Evolutionary conservation across 1,284 basidiomycete genomes (phyloP).

Genomic region (Puccinia brachypodii): DNA sequence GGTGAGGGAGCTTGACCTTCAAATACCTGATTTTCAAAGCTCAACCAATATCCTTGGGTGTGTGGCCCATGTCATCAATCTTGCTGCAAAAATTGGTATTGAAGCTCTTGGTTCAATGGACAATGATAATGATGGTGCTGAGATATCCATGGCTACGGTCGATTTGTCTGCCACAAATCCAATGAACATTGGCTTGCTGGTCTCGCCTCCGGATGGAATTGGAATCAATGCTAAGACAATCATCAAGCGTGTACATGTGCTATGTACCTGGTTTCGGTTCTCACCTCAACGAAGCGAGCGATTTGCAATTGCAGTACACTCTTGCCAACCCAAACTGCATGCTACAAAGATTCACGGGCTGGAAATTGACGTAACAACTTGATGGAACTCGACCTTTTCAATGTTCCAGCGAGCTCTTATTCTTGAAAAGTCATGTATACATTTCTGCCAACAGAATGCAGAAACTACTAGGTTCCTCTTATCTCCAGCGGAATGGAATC

Average conservation of each 20-base stretch:
- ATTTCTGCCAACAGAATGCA: background rate
- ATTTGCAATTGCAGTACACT: background rate
- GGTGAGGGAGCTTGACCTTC: background rate
- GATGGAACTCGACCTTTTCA: background rate
- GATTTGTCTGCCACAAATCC: too few relatives aligned
- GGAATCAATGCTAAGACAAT: background rate
- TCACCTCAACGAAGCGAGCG: background rate
- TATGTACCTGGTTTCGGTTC: background rate
- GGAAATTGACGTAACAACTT: background rate
- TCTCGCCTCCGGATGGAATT: background rate
- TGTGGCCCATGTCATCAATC: background rate
- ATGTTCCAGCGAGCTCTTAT: background rate
- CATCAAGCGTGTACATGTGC: background rate
- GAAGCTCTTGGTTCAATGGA: background rate
- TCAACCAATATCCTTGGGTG: background rate
- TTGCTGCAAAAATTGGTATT: background rate
- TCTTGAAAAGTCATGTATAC: background rate
- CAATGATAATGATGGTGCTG: background rate
- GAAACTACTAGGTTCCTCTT: background rate
- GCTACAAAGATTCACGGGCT: background rate
- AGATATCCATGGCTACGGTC: background rate
- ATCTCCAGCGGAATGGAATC: background rate
- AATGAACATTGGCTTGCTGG: too few relatives aligned
- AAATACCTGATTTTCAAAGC: background rate
- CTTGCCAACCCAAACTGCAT: background rate